Evolutionary conservation across 768 basidiomycete species (phyloP), one percentile per base, ranked within the genome.

Genomic region (Mycena latifolia): DNA sequence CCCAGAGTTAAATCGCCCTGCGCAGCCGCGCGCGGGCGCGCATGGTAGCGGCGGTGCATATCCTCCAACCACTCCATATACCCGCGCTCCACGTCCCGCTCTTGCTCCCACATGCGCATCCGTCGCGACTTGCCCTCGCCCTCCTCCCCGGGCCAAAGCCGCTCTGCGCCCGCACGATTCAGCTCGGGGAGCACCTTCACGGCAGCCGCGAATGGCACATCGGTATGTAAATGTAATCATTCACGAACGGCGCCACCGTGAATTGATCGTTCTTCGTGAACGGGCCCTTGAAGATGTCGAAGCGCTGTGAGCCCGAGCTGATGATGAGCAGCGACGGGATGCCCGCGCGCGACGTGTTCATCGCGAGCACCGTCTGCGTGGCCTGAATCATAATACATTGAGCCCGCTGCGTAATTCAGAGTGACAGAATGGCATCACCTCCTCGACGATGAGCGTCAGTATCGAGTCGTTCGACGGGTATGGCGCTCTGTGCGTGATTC

Each of bases 191-290:
- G 70, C 1, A 86, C 79, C 70, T 79, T 70, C 24, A 70, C 76
- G 15, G 84, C 87, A 43, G 82, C 72, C 31, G 72, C 72, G 22
- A 78, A 71, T 1, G 78, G 73, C 52, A 89, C 75, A 51, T 81
- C 77, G 18, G 83, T 58, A 89, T 78, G 71, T 79, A 87, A 4
- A 79, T 57, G 76, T 86, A 86, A n/a, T 76, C 43, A 73, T 88
- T 83, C 0, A 76, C 74, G 71, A 86, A 90, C 0, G 89, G 88
- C 20, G 80, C 81, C 9, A 84, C 81, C 8, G 87, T 87, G 55
- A 88, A 80, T 69, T 88, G 82, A 73, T 89, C 88, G 74, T 89
- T 88, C 75, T 84, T 82, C 35, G 86, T 86, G 73, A 90, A 89
- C 14, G 81, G 71, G 9, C 88, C 88, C n/a, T 73, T 57, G 72